phyloP scores from a whole-genome alignment of 352 stramenopile genomes.

The Phytophthora tubulina region DNA sequence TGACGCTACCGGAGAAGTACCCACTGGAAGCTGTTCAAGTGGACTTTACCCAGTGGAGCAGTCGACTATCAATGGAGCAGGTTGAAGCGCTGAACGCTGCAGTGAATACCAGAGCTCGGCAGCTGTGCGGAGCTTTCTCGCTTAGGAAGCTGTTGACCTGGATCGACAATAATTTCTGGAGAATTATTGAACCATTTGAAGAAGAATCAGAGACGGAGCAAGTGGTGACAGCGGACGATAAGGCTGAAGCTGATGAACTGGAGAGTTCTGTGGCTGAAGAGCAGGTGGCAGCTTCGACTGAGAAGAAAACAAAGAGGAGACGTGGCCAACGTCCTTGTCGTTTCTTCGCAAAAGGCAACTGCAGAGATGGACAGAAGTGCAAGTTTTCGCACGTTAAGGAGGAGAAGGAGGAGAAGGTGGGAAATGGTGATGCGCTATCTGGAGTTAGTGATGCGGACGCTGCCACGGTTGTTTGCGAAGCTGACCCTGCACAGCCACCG shows the following conservation, averaged over 20 bases:
- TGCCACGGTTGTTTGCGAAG: constrained; percentile 27
- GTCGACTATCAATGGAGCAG: constrained; percentile 50
- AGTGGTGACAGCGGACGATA: background rate
- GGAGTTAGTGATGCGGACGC: constrained; percentile 8
- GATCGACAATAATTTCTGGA: constrained; percentile 86
- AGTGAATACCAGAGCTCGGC: constrained; percentile 45
- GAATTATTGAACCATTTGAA: constrained; percentile 42
- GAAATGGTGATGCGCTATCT: background rate
- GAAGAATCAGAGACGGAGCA: constrained; percentile 4
- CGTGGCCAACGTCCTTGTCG: constrained; percentile 44
- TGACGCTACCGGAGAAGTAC: constrained; percentile 67
- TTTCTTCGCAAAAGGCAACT: constrained; percentile 67
- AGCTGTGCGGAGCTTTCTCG: constrained; percentile 58
- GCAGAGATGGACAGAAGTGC: constrained; percentile 61
- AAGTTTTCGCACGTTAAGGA: constrained; percentile 57
- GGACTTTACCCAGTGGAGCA: constrained; percentile 65
- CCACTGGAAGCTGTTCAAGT: constrained; percentile 53
- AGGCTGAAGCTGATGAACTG: background rate
- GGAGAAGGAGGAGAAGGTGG: constrained; percentile 23
- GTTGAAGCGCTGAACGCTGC: constrained; percentile 47
- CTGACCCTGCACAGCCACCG: constrained; percentile 17
- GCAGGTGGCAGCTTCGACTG: background rate
- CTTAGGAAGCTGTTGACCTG: constrained; percentile 83
- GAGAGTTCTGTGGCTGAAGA: constrained; percentile 6
- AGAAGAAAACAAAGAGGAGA: constrained; percentile 39